Evolutionary conservation across 2,329 filamentous ascomycete species (phyloP), one percentile per base, ranked within the genome.

Genomic region (Meredithiella fracta): DNA sequence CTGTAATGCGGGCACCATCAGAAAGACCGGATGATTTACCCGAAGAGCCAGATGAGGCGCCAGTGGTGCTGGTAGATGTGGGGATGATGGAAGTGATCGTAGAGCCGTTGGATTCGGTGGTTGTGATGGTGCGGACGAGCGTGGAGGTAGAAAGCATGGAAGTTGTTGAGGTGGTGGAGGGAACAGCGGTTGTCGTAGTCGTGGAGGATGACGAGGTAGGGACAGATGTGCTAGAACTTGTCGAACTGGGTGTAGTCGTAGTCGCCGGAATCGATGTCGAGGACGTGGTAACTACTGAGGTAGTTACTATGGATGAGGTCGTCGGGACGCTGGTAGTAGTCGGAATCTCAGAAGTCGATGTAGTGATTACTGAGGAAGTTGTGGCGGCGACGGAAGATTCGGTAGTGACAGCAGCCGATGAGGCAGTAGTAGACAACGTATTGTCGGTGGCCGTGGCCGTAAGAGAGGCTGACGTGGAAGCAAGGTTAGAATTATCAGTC

Each of bases 1-100:
- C 82, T 6, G 92, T 91, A 60, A 94, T 95, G 62, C 79, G 90
- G 51, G 83, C 84, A 34, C 76, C 74, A 51, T 76, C 75, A 61
- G 66, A 71, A 6, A 90, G 69, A 1, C 78, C 76, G 4, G 69
- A 65, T 6, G 40, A 47, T 3, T 42, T 56, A 6, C 61, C 52
- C 8, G 62, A 58, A 38, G 63, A 60, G 5, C 66, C 63, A 0
- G 63, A 62, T 62, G 59, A 63, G 61, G 58, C 65, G 2, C 66
- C 60, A 11, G 65, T 60, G 1, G 65, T 58, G 3, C 67, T 63
- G 8, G 63, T 59, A 6, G 62, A 61, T 11, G 62, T 59, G 9
- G 65, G 59, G 14, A 49, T 47, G n/a, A 38, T 53, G n/a, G 47
- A 49, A 34, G n/a, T 47, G 31, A 56, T 49, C 5, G 55, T 31